A percentile compares a stretch with the other conserved stretches of the same genome.
Evolutionary conservation across 305 asterid genomes (phyloP).

Genomic region (Fraxinus nigra): DNA sequence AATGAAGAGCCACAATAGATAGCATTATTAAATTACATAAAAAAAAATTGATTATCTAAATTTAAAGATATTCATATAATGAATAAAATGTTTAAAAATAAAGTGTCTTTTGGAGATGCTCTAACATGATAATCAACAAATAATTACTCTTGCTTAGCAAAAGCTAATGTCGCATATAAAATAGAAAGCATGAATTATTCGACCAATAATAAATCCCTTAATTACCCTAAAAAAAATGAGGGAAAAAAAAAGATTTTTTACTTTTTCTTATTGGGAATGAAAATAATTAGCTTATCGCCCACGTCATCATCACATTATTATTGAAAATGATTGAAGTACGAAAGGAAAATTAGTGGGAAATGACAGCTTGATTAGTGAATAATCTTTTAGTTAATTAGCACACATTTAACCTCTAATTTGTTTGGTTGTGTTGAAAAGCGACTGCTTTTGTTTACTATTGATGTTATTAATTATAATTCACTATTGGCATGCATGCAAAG

Average conservation of each 20-base stretch:
- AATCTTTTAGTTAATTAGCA: neutral
- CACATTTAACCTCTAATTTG: neutral
- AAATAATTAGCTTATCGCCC: neutral
- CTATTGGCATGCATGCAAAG: neutral
- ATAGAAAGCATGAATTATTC: neutral
- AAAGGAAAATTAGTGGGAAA: slow-evolving; percentile 20
- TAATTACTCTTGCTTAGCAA: neutral
- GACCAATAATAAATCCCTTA: neutral
- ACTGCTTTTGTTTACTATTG: neutral
- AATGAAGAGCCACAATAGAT: too few relatives aligned
- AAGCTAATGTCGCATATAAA: neutral
- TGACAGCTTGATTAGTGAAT: slow-evolving; percentile 1
- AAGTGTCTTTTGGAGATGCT: too few relatives aligned
- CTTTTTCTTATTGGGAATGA: neutral
- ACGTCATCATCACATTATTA: neutral
- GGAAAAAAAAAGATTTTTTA: neutral
- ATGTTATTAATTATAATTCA: neutral
- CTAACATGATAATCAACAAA: neutral
- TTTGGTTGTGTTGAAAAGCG: neutral
- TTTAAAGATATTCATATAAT: too few relatives aligned
- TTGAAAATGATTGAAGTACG: slow-evolving; percentile 21
- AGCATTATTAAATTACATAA: too few relatives aligned
- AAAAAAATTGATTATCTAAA: too few relatives aligned
- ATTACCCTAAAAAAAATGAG: neutral
- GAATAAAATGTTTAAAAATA: too few relatives aligned